phyloP scores from a whole-genome alignment of 208 protist genomes.

The Blechomonas ayalai region DNA sequence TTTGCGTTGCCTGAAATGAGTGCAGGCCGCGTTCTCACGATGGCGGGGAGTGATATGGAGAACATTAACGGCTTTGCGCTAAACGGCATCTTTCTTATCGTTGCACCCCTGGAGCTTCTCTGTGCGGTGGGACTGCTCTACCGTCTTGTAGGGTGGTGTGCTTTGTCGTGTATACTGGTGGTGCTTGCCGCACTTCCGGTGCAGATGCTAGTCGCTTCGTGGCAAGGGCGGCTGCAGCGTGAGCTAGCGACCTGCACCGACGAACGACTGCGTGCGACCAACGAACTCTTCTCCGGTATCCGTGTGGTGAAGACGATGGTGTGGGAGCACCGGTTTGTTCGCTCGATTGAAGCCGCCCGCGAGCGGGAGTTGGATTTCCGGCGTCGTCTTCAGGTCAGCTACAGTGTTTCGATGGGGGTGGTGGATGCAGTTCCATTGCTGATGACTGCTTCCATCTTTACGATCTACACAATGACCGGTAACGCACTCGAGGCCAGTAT shows the following conservation, averaged over 20 bases:
- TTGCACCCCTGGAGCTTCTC: slow-evolving; percentile 28
- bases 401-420: slow-evolving; percentile 22
- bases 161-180: slow-evolving; percentile 38
- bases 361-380: slow-evolving; percentile 19
- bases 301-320: slow-evolving; percentile 80
- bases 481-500: slow-evolving; percentile 48
- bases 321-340: slow-evolving; percentile 55
- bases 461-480: slow-evolving; percentile 31
- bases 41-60: slow-evolving; percentile 57
- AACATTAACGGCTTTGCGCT: slow-evolving; percentile 33
- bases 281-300: slow-evolving; percentile 78
- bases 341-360: slow-evolving; percentile 15
- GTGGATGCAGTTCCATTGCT: slow-evolving; percentile 40
- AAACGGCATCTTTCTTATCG: slow-evolving; percentile 49
- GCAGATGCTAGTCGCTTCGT: slow-evolving; percentile 18
- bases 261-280: slow-evolving; percentile 57
- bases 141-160: slow-evolving; percentile 21
- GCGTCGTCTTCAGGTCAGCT: slow-evolving; percentile 12
- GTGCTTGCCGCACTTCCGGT: slow-evolving; percentile 41
- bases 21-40: slow-evolving; percentile 65
- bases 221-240: slow-evolving; percentile 7
- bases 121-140: slow-evolving; percentile 20
- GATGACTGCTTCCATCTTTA: slow-evolving; percentile 34
- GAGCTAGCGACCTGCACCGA: slow-evolving; percentile 36
- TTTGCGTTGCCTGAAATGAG: slow-evolving; percentile 32